Percentiles rank a stretch among this genome's conserved stretches.
These are phyloP conservation scores for Plasmodium relictum DNA, from an alignment of 169 alveolate genomes.

Conservation along the genomic window DNA sequence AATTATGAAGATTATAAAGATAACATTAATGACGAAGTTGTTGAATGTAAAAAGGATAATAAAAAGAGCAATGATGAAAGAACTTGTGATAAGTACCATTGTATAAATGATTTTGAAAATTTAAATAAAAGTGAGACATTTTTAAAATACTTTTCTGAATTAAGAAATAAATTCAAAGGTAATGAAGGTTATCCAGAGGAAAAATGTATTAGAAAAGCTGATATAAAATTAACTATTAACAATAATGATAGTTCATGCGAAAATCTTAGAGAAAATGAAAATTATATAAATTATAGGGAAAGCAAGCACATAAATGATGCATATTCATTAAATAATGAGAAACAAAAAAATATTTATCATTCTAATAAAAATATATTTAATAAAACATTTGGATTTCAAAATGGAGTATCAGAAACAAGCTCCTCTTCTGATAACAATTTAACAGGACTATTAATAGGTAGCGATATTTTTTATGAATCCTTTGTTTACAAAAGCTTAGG, in stretches of 20 bases:
- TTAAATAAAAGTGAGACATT: constrained; percentile 6
- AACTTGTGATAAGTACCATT: constrained; percentile 8
- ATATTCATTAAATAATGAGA: constrained; percentile 2
- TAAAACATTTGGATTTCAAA: constrained; percentile 45
- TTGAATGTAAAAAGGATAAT: background rate
- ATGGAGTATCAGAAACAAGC: constrained; percentile 26
- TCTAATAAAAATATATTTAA: constrained; percentile 63
- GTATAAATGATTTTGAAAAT: constrained; percentile 12
- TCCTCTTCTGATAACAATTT: constrained; percentile 42
- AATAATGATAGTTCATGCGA: constrained; percentile 3
- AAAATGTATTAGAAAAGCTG: constrained; percentile 31
- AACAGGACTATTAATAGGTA: constrained; percentile 28
- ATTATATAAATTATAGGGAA: background rate
- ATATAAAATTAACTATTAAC: constrained; percentile 21
- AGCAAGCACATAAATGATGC: background rate
- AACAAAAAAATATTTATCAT: constrained; percentile 21
- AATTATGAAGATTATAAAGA: background rate
- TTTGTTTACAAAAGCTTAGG: constrained; percentile 54
- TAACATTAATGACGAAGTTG: background rate
- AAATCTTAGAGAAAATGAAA: background rate
- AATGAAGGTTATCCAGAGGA: background rate
- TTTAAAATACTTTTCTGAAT: background rate
- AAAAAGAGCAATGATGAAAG: background rate
- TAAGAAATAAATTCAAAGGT: background rate
- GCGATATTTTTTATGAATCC: constrained; percentile 61